Conservation (phyloP, 2,329 filamentous ascomycete genomes). For the Xylariaceae sp. region DNA sequence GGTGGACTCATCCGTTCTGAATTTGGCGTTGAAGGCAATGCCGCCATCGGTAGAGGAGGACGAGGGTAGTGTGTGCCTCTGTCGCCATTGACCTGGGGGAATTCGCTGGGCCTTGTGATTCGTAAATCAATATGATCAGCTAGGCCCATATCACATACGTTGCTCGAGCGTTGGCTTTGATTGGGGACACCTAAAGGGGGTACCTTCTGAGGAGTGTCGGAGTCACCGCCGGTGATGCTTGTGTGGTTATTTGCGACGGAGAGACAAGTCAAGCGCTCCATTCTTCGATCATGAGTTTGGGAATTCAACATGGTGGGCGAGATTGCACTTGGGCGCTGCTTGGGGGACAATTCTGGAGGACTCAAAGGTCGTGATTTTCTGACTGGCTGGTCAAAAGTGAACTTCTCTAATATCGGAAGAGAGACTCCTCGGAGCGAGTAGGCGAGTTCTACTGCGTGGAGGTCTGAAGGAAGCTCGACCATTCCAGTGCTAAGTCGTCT, state of each 20-base stretch:
- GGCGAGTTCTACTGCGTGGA: constrained; percentile 23
- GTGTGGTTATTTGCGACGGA: too few species aligned
- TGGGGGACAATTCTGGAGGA: constrained; percentile 34
- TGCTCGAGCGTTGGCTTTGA: too few species aligned
- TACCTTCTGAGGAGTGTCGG: too few species aligned
- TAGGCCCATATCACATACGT: too few species aligned
- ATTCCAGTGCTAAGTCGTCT: constrained; percentile 30
- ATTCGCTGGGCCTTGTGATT: too few species aligned
- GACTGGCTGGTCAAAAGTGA: constrained; percentile 24
- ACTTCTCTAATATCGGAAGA: constrained; percentile 31
- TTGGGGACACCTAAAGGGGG: too few species aligned
- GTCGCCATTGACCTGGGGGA: too few species aligned
- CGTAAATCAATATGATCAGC: too few species aligned
- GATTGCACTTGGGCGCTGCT: constrained; percentile 24
- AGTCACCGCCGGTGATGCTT: too few species aligned
- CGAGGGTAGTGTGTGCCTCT: too few species aligned
- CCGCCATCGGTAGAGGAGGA: constrained; percentile 2
- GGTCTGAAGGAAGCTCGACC: constrained; percentile 24
- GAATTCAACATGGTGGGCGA: constrained; percentile 6
- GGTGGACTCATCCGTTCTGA: neutral
- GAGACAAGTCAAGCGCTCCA: too few species aligned
- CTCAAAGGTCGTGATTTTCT: constrained; percentile 18
- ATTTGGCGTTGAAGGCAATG: constrained; percentile 2
- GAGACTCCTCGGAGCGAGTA: constrained; percentile 28
- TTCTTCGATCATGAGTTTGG: too few species aligned